A percentile compares a stretch with the other conserved stretches of the same genome.
phyloP scores from a whole-genome alignment of 202 grass and related monocot genomes.

The Panicum virgatum region DNA sequence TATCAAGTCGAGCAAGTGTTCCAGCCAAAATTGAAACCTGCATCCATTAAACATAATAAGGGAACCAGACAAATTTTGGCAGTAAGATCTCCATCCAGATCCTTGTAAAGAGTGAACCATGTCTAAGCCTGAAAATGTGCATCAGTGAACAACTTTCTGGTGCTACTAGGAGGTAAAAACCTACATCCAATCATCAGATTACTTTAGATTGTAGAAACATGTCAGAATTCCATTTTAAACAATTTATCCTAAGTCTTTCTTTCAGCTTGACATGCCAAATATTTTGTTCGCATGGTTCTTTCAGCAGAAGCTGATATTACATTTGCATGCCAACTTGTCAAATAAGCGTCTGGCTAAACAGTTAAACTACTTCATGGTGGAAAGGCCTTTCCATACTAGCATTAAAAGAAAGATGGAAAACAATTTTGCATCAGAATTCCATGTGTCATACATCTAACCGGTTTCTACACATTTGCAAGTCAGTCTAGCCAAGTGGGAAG shows the following conservation, averaged over 20 bases:
- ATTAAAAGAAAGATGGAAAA: constrained; percentile 2
- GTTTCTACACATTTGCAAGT: background rate
- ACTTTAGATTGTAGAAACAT: background rate
- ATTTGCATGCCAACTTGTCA: background rate
- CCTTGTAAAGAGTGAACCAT: constrained; percentile 4
- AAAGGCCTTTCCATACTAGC: background rate
- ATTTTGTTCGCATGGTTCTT: background rate
- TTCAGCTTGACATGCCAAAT: constrained; percentile 27
- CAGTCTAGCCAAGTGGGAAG: background rate
- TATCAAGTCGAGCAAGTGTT: constrained; percentile 97
- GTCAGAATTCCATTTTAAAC: constrained; percentile 5
- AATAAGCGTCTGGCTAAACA: background rate
- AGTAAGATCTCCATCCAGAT: background rate
- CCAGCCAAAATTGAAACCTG: constrained; percentile 99
- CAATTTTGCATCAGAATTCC: background rate
- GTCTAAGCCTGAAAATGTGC: background rate
- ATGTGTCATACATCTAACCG: constrained; percentile 12
- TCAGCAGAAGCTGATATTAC: background rate
- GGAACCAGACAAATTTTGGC: background rate
- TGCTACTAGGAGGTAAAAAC: background rate
- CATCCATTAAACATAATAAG: constrained; percentile 37
- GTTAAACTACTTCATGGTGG: background rate
- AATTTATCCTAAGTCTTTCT: background rate
- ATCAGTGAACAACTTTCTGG: background rate
- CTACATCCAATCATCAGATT: background rate